Evolutionary conservation across 805 yeast species (phyloP), one percentile per base, ranked within the genome.

Genomic region (Metschnikowia proteae): DNA sequence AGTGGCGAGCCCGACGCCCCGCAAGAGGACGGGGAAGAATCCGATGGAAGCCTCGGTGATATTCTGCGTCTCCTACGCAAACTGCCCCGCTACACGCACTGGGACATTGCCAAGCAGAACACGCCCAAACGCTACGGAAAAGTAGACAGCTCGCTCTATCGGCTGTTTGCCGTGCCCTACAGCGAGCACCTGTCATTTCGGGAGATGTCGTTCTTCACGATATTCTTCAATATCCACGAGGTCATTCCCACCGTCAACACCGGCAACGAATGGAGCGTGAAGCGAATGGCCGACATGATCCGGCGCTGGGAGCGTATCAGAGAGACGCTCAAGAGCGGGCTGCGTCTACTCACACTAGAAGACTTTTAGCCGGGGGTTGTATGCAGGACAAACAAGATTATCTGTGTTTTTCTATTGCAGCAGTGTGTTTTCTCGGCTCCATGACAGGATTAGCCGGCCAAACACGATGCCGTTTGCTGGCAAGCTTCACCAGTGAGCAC

Each of bases 131-230:
- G 44, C 25, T 49, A 23, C 27, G 49, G 50, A 3, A 57, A 56
- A 25, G 58, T 59, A 6, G 71, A 65, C 38, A 52, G 51, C 32
- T 52, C 64, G 6, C 52, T 66, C 11, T 62, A 57, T 44, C 76
- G 82, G 41, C 70, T 81, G 0, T 83, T 84, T 56, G 65, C 77
- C 8, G 79, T 91, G 1, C 98, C 99, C 0, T 94, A 94, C 60
- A 85, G 95, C 60, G 99, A 94, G 61, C 99, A 94, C 67, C 88
- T 96, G 8, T 88, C 96, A 49, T 92, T 83, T 59, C 70, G 86
- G 34, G 99, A 94, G 59, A 71, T 94, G 34, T 74, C 84, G 9
- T 74, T 76, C 47, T 88, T 92, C 60, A 78, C 84, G 23, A 68
- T 77, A 2, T 66, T 75, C 23, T 56, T 88, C 36, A 64, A 75